phyloP scores from a whole-genome alignment of 768 basidiomycete species.

The Tricholoma bakamatsutake region DNA sequence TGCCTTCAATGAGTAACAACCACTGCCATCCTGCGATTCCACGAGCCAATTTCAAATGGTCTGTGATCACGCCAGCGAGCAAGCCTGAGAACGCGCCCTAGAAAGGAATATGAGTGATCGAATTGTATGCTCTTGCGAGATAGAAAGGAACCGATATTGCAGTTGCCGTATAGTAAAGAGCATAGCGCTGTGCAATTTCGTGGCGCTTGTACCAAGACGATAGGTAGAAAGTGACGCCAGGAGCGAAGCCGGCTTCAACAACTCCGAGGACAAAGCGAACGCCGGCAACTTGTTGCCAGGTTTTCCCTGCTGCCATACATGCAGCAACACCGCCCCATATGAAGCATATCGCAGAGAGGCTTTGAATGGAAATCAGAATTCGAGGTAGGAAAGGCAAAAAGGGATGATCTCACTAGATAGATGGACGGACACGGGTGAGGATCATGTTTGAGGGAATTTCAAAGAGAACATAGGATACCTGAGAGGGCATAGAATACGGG shows the following conservation, averaged over 20 bases:
- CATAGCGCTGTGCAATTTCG: neutral
- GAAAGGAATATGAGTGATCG: neutral
- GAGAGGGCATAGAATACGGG: neutral
- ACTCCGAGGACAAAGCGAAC: neutral
- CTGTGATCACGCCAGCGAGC: neutral
- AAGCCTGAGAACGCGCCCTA: slow-evolving; percentile 2
- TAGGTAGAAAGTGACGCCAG: neutral
- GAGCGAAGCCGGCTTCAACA: neutral
- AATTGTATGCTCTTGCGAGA: neutral
- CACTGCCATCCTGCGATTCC: slow-evolving; percentile 1
- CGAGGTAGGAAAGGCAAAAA: neutral
- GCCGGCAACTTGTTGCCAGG: neutral
- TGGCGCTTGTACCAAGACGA: neutral
- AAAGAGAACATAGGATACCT: slow-evolving; percentile 19
- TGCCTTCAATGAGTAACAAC: neutral
- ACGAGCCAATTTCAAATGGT: neutral
- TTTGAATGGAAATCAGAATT: neutral
- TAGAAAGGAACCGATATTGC: neutral
- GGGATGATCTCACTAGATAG: slow-evolving; percentile 1
- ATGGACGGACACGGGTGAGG: slow-evolving; percentile 14
- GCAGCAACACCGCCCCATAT: neutral
- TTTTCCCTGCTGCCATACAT: no score
- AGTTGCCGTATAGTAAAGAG: neutral
- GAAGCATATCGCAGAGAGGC: neutral
- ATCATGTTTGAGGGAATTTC: slow-evolving; percentile 21